These are phyloP conservation scores for Tephrocybe sp. DNA, from an alignment of 768 basidiomycete species.

Conservation along the genomic window DNA sequence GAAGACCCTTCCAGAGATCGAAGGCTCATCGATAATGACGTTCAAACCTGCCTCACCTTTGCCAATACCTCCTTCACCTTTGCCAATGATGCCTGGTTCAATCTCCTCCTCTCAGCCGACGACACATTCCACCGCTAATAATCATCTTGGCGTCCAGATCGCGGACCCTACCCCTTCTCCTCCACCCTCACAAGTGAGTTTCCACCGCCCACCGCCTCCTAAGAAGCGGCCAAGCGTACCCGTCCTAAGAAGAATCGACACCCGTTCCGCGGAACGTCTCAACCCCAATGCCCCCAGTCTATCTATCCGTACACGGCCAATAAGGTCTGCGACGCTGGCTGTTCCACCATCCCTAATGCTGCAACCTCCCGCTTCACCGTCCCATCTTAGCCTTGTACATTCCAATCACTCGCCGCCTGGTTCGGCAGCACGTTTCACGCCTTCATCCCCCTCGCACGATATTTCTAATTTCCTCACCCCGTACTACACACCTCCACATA, in stretches of 20 bases:
- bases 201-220: slow-evolving; percentile 48
- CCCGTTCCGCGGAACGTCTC: slow-evolving; percentile 52
- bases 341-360: slow-evolving; percentile 43
- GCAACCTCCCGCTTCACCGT: slow-evolving; percentile 47
- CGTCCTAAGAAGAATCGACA: slow-evolving; percentile 59
- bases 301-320: slow-evolving; percentile 56
- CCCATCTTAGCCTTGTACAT: slow-evolving; percentile 56
- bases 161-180: slow-evolving; percentile 57
- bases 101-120: slow-evolving; percentile 28
- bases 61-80: slow-evolving; percentile 49
- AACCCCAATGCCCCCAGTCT: slow-evolving; percentile 52
- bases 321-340: slow-evolving; percentile 56
- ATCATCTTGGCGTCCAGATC: slow-evolving; percentile 18
- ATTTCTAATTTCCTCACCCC: slow-evolving; percentile 42
- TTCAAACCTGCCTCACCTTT: slow-evolving; percentile 40
- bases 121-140: not conserved
- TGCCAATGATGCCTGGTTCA: slow-evolving; percentile 54
- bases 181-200: slow-evolving; percentile 60
- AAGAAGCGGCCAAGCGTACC: slow-evolving; percentile 61
- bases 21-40: slow-evolving; percentile 38
- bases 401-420: slow-evolving; percentile 58
- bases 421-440: slow-evolving; percentile 46
- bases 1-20: slow-evolving; percentile 55
- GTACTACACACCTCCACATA: slow-evolving; percentile 53
- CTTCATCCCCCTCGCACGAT: slow-evolving; percentile 33